phyloP scores from a whole-genome alignment of 108 stramenopile genomes.

The Epithemia pelagica region DNA sequence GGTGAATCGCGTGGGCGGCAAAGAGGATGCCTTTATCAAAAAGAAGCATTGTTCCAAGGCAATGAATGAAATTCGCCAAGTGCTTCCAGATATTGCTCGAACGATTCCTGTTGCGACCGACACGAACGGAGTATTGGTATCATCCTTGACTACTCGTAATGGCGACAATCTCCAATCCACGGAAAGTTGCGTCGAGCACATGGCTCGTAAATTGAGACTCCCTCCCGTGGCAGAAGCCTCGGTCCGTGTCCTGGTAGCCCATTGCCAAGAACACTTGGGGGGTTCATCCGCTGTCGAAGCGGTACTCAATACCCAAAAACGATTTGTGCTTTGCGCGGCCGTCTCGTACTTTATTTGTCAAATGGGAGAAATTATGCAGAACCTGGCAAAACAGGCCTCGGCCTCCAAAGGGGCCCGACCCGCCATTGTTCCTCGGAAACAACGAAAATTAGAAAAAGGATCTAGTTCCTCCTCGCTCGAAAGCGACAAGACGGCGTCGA shows the following conservation, averaged over 20 bases:
- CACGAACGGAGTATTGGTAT: not conserved
- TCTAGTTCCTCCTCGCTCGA: not conserved
- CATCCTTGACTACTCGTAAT: not conserved
- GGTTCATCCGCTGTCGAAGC: conserved; percentile 19
- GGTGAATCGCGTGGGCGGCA: not conserved
- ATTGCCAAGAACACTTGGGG: conserved; percentile 4
- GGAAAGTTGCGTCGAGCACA: conserved; percentile 39
- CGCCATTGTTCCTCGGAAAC: not conserved
- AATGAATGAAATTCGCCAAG: conserved; percentile 39
- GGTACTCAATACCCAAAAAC: conserved; percentile 15
- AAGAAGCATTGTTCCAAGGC: conserved; percentile 45
- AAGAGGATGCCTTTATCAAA: conserved; percentile 24
- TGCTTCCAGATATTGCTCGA: conserved; percentile 40
- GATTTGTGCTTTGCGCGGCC: conserved; percentile 34
- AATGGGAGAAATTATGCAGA: conserved; percentile 44
- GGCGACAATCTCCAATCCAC: not conserved
- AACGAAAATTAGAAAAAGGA: not conserved
- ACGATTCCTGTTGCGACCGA: not conserved
- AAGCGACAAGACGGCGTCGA: too few relatives aligned
- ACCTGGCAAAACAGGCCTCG: conserved; percentile 32
- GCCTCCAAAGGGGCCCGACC: conserved; percentile 4
- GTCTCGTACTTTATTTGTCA: conserved; percentile 37
- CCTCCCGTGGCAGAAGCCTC: conserved; percentile 46
- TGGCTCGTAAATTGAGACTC: conserved; percentile 32
- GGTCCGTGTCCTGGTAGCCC: conserved; percentile 28